These are phyloP conservation scores for Ceratocystis huliohia DNA, from an alignment of 2,329 filamentous ascomycete genomes.

Conservation along the genomic window DNA sequence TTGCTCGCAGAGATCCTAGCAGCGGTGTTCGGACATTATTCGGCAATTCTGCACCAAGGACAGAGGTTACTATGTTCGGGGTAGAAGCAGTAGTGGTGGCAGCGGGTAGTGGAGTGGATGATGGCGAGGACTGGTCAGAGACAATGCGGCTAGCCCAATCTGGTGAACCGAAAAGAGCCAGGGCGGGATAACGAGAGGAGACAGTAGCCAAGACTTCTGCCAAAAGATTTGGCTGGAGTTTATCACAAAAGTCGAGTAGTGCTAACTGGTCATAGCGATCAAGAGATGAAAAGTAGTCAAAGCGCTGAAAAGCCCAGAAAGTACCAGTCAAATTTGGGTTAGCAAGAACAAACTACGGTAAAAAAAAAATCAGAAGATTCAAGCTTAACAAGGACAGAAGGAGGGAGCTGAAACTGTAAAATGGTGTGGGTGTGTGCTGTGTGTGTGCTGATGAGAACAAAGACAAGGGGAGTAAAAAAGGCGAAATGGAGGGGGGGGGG, in stretches of 20 bases:
- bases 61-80: not conserved
- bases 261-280: constrained; percentile 31
- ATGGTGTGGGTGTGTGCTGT: too few species aligned
- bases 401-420: not conserved
- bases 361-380: not conserved
- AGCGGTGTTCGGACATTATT: constrained; percentile 11
- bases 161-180: constrained; percentile 33
- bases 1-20: constrained; percentile 6
- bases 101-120: not conserved
- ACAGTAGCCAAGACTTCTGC: constrained; percentile 33
- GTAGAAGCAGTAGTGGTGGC: not conserved
- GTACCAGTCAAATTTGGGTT: constrained; percentile 6
- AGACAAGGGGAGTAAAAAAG: not conserved
- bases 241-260: constrained; percentile 32
- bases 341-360: constrained; percentile 6
- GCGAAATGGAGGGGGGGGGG: too few species aligned
- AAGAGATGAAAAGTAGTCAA: constrained; percentile 31
- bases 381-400: not conserved
- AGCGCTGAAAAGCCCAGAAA: constrained; percentile 26
- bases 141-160: constrained; percentile 29
- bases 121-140: not conserved
- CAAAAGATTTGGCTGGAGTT: constrained; percentile 32
- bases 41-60: not conserved
- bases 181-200: constrained; percentile 32
- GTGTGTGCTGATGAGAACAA: not conserved